Evolutionary conservation across 2,329 filamentous ascomycete species (phyloP).

Genomic region (Epichloe baconii): DNA sequence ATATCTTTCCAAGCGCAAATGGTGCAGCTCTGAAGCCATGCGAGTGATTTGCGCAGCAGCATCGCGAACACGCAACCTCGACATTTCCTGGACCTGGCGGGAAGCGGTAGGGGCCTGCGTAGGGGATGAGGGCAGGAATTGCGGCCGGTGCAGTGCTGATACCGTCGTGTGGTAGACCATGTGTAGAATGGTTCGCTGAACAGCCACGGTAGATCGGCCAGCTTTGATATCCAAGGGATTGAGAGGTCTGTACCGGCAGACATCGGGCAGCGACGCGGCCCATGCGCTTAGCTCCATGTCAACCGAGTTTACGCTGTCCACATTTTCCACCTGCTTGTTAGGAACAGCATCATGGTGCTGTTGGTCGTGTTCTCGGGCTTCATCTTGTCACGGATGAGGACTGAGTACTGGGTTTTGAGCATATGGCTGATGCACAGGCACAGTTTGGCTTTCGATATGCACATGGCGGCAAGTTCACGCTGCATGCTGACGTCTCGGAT

Average conservation of each 20-base stretch:
- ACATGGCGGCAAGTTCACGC: constrained; percentile 70
- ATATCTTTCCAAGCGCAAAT: constrained; percentile 59
- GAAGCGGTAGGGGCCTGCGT: constrained; percentile 37
- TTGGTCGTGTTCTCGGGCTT: constrained; percentile 64
- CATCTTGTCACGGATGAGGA: constrained; percentile 71
- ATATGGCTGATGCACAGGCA: constrained; percentile 85
- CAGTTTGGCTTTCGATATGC: constrained; percentile 80
- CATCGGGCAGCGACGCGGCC: constrained; percentile 56
- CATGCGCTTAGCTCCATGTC: constrained; percentile 70
- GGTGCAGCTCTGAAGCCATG: constrained; percentile 66
- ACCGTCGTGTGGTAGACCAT: constrained; percentile 91
- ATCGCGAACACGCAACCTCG: constrained; percentile 68
- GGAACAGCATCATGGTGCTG: constrained; percentile 77
- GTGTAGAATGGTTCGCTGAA: constrained; percentile 78
- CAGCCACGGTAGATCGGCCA: constrained; percentile 43
- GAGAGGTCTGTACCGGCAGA: constrained; percentile 53
- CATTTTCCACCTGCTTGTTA: constrained; percentile 74
- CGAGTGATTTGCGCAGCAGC: constrained; percentile 76
- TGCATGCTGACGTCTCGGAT: constrained; percentile 62
- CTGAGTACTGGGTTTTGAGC: constrained; percentile 81
- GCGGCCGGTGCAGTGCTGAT: constrained; percentile 80
- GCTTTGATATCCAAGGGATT: constrained; percentile 42
- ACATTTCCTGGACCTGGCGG: constrained; percentile 66
- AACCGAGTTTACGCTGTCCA: constrained; percentile 64
- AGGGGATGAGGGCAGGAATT: constrained; percentile 68